Conservation (phyloP, 2,329 filamentous ascomycete species). For the Colletotrichum ledebouriae region DNA sequence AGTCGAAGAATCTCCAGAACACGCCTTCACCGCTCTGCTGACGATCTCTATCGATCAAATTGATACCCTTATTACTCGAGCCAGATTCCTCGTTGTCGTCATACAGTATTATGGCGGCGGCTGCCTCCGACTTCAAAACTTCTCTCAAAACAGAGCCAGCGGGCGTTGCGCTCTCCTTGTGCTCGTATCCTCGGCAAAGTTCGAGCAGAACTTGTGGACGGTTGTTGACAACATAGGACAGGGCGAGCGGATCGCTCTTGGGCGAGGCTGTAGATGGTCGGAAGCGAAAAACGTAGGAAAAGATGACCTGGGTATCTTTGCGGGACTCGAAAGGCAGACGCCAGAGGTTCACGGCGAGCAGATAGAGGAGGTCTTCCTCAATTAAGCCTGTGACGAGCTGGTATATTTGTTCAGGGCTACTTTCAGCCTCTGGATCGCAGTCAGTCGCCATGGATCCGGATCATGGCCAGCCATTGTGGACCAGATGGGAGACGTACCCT, state of each 20-base stretch:
- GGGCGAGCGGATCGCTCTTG: conserved; percentile 82
- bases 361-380: conserved; percentile 88
- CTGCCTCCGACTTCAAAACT: conserved; percentile 88
- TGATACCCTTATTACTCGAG: conserved; percentile 81
- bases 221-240: conserved; percentile 89
- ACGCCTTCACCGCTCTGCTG: conserved; percentile 85
- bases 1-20: conserved; percentile 97
- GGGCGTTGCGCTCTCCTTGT: conserved; percentile 90
- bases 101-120: conserved; percentile 91
- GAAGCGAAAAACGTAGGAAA: conserved; percentile 95
- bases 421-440: conserved; percentile 77
- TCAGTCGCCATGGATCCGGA: conserved; percentile 27
- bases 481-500: conserved; percentile 68
- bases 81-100: conserved; percentile 83
- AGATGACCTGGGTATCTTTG: conserved; percentile 95
- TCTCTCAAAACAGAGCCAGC: conserved; percentile 92
- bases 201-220: conserved; percentile 89
- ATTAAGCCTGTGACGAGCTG: conserved; percentile 87
- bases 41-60: conserved; percentile 80
- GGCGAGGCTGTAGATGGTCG: conserved; percentile 76
- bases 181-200: conserved; percentile 89
- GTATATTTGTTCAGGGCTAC: conserved; percentile 87
- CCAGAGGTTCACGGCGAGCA: conserved; percentile 85
- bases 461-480: background rate
- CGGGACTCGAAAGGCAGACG: conserved; percentile 94